Evolutionary conservation across 257 asterid genomes (phyloP), one percentile per base, ranked within the genome.

Genomic region (Jacaranda copaia): DNA sequence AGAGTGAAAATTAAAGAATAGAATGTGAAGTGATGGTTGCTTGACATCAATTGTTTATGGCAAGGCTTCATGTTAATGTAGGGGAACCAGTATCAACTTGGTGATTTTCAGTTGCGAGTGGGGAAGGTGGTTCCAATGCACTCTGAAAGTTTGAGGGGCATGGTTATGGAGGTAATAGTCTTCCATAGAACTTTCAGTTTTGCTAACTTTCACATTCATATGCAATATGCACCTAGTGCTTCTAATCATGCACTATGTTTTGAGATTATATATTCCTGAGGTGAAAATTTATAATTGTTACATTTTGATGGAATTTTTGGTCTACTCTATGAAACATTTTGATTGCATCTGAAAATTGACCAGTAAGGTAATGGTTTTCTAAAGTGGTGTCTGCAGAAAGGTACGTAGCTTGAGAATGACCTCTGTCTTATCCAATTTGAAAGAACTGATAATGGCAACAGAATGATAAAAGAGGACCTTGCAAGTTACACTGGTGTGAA

Each of bases 71-170:
- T 49, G 52, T 35, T 11, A 19, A 76, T n/a, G 73, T 66, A 93
- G 97, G 97, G 98, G 36, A 83, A 76, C 76, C 97, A 88, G 56
- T 93, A 93, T 80, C 95, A 89, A 79, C 92, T 93, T 58, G 97
- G 97, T 49, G 98, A 93, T 84, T 96, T 96, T 68, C 96, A 84
- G 87, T 82, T 96, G 82, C 90, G 98, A n/a, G 99, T 93, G 77
- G 99, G 99, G 48, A 96, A 96, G 85, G 99, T 96, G 73, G 93
- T 87, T 72, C 94, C 96, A 3, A 53, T 84, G 81, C 91, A 93
- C 77, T 81, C 96, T 48, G 98, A 93, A 80, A 87, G 72, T 79
- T 88, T 96, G 87, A 93, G 97, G 91, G 99, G 99, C 81, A 96
- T 93, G 70, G 90, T 91, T 64, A 90, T 95, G 99, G 97, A 95